Base-by-base conservation (phyloP, 2,329 filamentous ascomycete species). In the Diaporthe humulicola region DNA sequence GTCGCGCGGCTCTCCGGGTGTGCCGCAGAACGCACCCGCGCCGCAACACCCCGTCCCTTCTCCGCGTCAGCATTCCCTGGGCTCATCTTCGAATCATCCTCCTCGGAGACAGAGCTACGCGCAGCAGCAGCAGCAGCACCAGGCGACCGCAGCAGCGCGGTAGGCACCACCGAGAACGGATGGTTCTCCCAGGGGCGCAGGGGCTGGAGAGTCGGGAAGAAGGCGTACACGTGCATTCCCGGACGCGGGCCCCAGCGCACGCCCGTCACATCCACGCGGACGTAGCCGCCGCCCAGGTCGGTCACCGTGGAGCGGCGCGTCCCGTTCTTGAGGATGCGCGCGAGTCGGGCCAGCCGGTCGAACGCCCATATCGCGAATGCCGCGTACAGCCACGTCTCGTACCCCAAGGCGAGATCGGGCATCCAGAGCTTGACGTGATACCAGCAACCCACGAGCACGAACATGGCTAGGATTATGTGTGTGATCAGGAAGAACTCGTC, bases 151-250 rank as follows among this genome's bases (percentile, higher is more conserved):
- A 56, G 3, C 28, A 56, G 7, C 15, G 52, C 52, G 15, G 52
- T 56, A 5, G 52, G 52, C 6, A 56, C 52, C 7, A 19, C 52
- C 14, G 52, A 30, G 52, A 33, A 56, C 28, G 52, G 52, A 17
- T 56, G 52, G 54, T 57, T 57, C 30, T 57, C 54, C 54, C 54
- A 57, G 17, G 54, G 54, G 17, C 54, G 54, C 30, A 57, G 54
- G 10, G 54, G 54, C 28, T 22, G 54, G 10, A 57, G 54, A 1
- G 54, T 36, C 3, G 54, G 54, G 54, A 57, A 57, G 54, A 36
- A 57, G 2, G 54, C 30, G 17, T 57, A 57, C 2, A 22, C 54
- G 30, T 36, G 30, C 30, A 36, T 33, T 7, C 54, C 54, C 7
- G 54, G 54, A 8, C 36, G 15, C 17, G 30, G 17, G 3, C 54